Base-by-base conservation (phyloP, 192 early-diverging fungal genomes). In the Coemansia sp. region DNA sequence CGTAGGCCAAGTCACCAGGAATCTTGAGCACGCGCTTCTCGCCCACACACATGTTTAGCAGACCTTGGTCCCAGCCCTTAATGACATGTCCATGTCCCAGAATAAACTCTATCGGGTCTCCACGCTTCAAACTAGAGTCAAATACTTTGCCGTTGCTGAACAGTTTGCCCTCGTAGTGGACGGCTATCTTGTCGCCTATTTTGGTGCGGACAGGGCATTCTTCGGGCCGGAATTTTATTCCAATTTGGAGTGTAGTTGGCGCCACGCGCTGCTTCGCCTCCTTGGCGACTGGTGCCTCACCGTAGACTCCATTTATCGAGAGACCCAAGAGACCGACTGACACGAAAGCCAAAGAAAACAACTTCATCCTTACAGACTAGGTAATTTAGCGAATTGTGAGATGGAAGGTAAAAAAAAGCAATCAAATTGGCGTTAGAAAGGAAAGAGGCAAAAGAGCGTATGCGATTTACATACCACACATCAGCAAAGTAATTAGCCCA, bases 51-150 rank as follows among this genome's bases (percentile, higher is more conserved):
- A 98, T 89, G 73, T 93, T 84, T 21, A 93, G 91, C 50, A 98
- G 89, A 74, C 94, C 95, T 84, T 89, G 85, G 75, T 88, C 88
- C 91, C 91, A 91, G 35, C 90, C 93, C 64, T 88, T 83, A 69
- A 98, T 98, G 63, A 98, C 95, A 60, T 88, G 92, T 9, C 93
- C 93, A n/a, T 93, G 91, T 66, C 96, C 96, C 66, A 98, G 91
- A 19, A 76, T 82, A 77, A 91, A 94, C 14, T 85, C 84, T 62
- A 97, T 91, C 40, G 96, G 94, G 44, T 88, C 46, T 6, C 88
- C 87, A 44, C 94, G 93, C 72, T 95, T 91, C 40, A 78, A 68
- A 64, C 92, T 92, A 62, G 91, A 91, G 72, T 98, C 96, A 71
- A 98, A 98, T 77, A 93, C 89, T 16, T 63, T 82, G 21, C 94